Conservation (phyloP, 345 rosid species). For the Jatropha curcas region DNA sequence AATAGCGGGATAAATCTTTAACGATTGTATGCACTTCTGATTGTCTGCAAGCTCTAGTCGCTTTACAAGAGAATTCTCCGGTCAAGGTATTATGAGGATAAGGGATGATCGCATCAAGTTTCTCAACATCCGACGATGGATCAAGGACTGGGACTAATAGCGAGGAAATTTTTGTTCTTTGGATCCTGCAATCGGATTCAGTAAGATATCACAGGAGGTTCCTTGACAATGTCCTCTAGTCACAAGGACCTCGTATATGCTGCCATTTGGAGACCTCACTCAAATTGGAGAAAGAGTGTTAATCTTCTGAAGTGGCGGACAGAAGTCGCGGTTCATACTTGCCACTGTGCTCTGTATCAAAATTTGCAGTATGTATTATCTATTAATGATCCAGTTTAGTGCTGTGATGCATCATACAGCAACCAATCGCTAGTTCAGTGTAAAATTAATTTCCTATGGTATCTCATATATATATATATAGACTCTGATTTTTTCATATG, state of each 20-base stretch:
- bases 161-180: slow-evolving; percentile 52
- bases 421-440: slow-evolving; percentile 42
- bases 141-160: slow-evolving; percentile 49
- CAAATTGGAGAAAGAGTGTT: slow-evolving; percentile 54
- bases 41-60: no score
- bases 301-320: slow-evolving; percentile 63
- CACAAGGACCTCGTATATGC: slow-evolving; percentile 51
- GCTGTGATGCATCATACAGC: slow-evolving; percentile 69
- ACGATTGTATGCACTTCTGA: no score
- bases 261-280: slow-evolving; percentile 52
- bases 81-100: no score
- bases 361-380: slow-evolving; percentile 59
- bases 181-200: slow-evolving; percentile 45
- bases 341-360: slow-evolving; percentile 58
- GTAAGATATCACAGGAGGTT: slow-evolving; percentile 38
- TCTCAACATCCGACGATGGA: slow-evolving; percentile 63
- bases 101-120: slow-evolving; percentile 58
- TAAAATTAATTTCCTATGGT: slow-evolving; percentile 14
- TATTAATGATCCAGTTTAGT: slow-evolving; percentile 65
- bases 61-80: no score
- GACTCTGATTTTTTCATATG: neutral
- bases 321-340: slow-evolving; percentile 56
- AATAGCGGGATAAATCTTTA: no score
- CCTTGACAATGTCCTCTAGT: slow-evolving; percentile 41
- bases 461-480: no score